Percentiles rank a stretch among this genome's conserved stretches.
phyloP scores from a whole-genome alignment of 2,329 filamentous ascomycete species.

The Trichoderma pleuroti region DNA sequence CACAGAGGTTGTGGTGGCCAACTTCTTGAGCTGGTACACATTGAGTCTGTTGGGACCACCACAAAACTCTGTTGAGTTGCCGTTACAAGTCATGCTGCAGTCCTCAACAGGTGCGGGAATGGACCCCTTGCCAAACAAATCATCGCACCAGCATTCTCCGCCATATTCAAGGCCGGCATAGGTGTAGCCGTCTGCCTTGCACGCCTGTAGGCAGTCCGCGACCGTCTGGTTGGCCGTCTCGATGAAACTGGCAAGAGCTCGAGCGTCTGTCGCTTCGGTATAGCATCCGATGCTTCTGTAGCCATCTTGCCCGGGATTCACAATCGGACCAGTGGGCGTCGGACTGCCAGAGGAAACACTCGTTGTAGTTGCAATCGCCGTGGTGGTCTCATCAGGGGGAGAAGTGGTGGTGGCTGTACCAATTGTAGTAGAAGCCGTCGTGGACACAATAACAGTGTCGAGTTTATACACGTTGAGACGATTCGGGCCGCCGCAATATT shows the following conservation, averaged over 20 bases:
- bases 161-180: constrained; percentile 40
- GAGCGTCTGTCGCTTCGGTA: constrained; percentile 31
- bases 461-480: constrained; percentile 37
- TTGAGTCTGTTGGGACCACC: constrained; percentile 36
- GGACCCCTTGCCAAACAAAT: constrained; percentile 28
- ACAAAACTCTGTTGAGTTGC: constrained; percentile 37
- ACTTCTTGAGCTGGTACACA: constrained; percentile 28
- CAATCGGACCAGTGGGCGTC: constrained; percentile 24
- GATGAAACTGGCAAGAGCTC: constrained; percentile 32
- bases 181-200: constrained; percentile 28
- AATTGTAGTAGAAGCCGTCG: not conserved
- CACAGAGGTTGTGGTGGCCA: constrained; percentile 25
- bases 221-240: constrained; percentile 31
- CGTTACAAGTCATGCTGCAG: constrained; percentile 36
- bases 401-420: constrained; percentile 30
- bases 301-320: constrained; percentile 11
- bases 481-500: constrained; percentile 37
- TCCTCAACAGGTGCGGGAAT: constrained; percentile 30
- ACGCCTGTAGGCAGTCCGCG: constrained; percentile 32
- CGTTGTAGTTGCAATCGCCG: constrained; percentile 27
- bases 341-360: constrained; percentile 26
- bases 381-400: constrained; percentile 22
- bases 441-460: not conserved
- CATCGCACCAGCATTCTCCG: constrained; percentile 40
- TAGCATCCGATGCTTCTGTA: constrained; percentile 38